These are phyloP conservation scores for Cryptosporidium meleagridis DNA, from an alignment of 169 alveolate species.

Conservation along the genomic window DNA sequence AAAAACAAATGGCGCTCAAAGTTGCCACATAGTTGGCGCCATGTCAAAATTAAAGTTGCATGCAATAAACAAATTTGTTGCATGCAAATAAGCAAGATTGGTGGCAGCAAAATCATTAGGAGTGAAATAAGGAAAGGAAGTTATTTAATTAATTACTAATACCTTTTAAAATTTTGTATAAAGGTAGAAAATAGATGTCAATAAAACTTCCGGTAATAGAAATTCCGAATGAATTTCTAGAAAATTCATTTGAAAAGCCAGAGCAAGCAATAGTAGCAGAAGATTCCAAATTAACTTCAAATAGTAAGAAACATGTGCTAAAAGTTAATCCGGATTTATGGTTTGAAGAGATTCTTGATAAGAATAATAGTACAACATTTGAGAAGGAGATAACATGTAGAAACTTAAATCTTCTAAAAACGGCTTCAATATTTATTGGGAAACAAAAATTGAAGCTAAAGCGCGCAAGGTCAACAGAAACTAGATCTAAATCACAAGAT, in stretches of 20 bases:
- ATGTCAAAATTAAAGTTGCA: conserved; percentile 10
- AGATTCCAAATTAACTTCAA: neutral
- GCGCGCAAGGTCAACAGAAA: conserved; percentile 22
- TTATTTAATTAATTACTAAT: neutral
- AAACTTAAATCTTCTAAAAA: conserved; percentile 33
- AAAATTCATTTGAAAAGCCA: conserved; percentile 54
- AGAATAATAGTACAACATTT: conserved; percentile 50
- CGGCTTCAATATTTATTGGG: conserved; percentile 59
- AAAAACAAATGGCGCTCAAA: conserved; percentile 1
- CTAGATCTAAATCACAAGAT: conserved; percentile 19
- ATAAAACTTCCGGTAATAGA: conserved; percentile 11
- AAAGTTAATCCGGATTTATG: conserved; percentile 67
- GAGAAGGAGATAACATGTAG: conserved; percentile 71
- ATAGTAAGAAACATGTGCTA: conserved; percentile 9
- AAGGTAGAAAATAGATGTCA: conserved; percentile 1
- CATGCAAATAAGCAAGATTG: neutral
- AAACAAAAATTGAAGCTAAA: conserved; percentile 46
- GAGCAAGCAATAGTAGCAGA: conserved; percentile 14
- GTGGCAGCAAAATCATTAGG: neutral
- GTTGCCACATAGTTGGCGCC: conserved; percentile 6
- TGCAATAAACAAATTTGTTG: neutral
- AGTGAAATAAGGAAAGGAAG: neutral
- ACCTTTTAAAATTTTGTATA: neutral
- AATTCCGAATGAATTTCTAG: conserved; percentile 18
- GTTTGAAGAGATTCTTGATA: conserved; percentile 65